These are phyloP conservation scores for Russula ochroleuca DNA, from an alignment of 768 basidiomycete species.

Conservation along the genomic window DNA sequence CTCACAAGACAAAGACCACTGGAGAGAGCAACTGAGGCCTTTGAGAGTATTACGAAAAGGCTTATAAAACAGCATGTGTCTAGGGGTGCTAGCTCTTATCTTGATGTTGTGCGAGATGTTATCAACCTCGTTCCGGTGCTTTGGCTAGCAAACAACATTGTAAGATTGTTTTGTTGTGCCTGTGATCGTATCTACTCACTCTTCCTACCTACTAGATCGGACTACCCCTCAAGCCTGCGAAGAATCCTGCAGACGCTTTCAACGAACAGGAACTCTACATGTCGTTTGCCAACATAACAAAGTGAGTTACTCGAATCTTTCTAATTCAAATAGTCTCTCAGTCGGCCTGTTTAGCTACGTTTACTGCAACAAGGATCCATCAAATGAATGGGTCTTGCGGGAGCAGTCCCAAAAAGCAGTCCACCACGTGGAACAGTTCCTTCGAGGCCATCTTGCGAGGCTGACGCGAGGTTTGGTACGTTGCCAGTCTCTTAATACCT, in stretches of 20 bases:
- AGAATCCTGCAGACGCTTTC: constrained; percentile 13
- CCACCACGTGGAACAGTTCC: constrained; percentile 29
- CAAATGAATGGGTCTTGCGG: constrained; percentile 36
- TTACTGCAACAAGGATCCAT: constrained; percentile 35
- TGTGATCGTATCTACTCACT: neutral
- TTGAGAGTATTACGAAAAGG: constrained; percentile 2
- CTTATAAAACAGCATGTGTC: constrained; percentile 35
- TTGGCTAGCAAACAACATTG: constrained; percentile 57
- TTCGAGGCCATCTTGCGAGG: constrained; percentile 26
- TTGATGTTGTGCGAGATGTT: constrained; percentile 66
- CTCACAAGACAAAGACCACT: constrained; percentile 6
- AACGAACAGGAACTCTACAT: constrained; percentile 16
- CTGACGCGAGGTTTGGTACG: constrained; percentile 16
- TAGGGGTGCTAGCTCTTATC: constrained; percentile 33
- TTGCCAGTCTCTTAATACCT: neutral
- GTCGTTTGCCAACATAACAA: constrained; percentile 15
- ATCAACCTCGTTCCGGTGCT: constrained; percentile 57
- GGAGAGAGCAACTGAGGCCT: constrained; percentile 1
- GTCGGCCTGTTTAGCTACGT: constrained; percentile 34
- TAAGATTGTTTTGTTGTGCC: constrained; percentile 33
- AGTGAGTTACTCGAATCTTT: constrained; percentile 7
- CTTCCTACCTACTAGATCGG: constrained; percentile 19
- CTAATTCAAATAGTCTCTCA: neutral
- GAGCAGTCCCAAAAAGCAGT: constrained; percentile 32
- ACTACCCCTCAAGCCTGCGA: constrained; percentile 17